phyloP scores from a whole-genome alignment of 2,329 filamentous ascomycete species.

The Aspergillus alliaceus region DNA sequence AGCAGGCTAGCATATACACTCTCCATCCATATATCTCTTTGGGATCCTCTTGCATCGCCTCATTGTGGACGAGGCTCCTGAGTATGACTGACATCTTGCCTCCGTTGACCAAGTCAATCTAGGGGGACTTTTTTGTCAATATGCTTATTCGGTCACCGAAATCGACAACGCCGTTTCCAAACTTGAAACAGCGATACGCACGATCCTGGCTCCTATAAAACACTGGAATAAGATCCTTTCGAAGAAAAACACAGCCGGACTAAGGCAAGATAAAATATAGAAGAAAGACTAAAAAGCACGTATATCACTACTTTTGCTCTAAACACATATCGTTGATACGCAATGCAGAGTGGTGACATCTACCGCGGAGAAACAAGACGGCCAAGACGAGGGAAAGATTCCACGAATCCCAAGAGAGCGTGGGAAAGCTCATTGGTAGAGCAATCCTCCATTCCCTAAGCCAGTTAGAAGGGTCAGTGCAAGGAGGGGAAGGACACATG shows the following conservation, averaged over 20 bases:
- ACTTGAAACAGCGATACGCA: not conserved
- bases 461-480: not conserved
- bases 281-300: not conserved
- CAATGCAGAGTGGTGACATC: not conserved
- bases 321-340: not conserved
- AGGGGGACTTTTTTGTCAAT: not conserved
- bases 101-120: not conserved
- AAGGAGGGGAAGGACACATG: not conserved
- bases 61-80: constrained; percentile 63
- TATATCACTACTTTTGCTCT: not conserved
- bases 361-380: constrained; percentile 4
- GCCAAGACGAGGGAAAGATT: not conserved
- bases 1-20: constrained; percentile 63
- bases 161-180: not conserved
- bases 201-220: not conserved
- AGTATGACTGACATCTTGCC: constrained; percentile 49
- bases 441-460: not conserved
- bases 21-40: constrained; percentile 70
- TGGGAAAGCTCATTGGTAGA: not conserved
- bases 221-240: not conserved
- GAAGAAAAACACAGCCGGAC: no score
- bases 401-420: constrained; percentile 6
- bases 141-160: not conserved
- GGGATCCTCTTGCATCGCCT: constrained; percentile 69
- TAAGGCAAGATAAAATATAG: not conserved